Percentiles rank a stretch among this genome's conserved stretches.
Conservation (phyloP, 148 eudicot genomes). For the Fagopyrum tataricum region DNA sequence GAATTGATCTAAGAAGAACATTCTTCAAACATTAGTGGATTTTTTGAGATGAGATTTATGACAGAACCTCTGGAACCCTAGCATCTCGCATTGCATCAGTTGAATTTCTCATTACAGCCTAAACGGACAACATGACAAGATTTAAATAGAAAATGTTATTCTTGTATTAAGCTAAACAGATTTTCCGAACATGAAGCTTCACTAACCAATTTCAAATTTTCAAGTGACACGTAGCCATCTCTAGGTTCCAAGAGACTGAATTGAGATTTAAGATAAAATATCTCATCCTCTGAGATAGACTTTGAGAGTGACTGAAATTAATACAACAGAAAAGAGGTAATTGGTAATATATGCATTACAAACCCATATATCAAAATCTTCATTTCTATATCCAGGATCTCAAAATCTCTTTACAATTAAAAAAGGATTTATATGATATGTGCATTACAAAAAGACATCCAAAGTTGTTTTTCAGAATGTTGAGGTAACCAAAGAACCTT, state of each 20-base stretch:
- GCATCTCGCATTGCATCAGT: constrained; percentile 87
- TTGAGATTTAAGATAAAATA: constrained; percentile 66
- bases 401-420: neutral
- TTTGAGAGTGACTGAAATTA: constrained; percentile 81
- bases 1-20: too few relatives aligned
- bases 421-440: neutral
- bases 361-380: neutral
- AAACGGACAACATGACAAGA: constrained; percentile 19
- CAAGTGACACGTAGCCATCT: constrained; percentile 56
- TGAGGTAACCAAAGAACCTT: constrained; percentile 16
- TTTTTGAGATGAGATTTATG: too few relatives aligned
- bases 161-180: neutral
- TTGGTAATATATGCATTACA: neutral
- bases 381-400: neutral
- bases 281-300: constrained; percentile 73
- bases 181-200: neutral
- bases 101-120: constrained; percentile 71
- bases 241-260: constrained; percentile 71
- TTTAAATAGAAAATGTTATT: constrained; percentile 5
- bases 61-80: constrained; percentile 56
- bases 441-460: neutral
- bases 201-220: constrained; percentile 71
- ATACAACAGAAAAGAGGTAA: constrained; percentile 3
- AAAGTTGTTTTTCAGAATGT: neutral
- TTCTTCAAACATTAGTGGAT: too few relatives aligned